phyloP scores from a whole-genome alignment of 768 basidiomycete species.

The Serendipita vermifera region DNA sequence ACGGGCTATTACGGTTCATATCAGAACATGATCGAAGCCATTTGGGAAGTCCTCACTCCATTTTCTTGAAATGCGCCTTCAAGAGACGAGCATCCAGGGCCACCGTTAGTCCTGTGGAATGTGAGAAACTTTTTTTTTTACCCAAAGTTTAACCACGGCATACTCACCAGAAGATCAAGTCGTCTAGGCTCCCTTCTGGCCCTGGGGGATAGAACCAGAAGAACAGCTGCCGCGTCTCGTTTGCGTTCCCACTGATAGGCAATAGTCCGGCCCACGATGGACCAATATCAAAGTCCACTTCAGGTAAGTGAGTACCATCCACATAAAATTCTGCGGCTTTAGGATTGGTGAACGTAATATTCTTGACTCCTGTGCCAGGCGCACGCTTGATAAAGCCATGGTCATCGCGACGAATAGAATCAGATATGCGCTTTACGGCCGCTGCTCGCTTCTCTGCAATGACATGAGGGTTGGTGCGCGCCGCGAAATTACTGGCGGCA shows the following conservation, averaged over 20 bases:
- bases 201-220: slow-evolving; percentile 81
- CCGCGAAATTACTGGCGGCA: no score
- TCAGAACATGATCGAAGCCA: slow-evolving; percentile 16
- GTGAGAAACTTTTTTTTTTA: not conserved
- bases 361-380: slow-evolving; percentile 29
- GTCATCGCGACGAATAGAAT: not conserved
- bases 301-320: slow-evolving; percentile 48
- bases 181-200: slow-evolving; percentile 54
- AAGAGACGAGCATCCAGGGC: slow-evolving; percentile 64
- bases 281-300: slow-evolving; percentile 60
- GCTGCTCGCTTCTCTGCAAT: not conserved
- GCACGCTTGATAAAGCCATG: not conserved
- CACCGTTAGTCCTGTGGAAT: slow-evolving; percentile 55
- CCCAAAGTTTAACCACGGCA: slow-evolving; percentile 16
- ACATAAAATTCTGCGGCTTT: slow-evolving; percentile 59
- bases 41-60: slow-evolving; percentile 34
- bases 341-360: slow-evolving; percentile 60
- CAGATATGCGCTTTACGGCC: not conserved
- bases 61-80: slow-evolving; percentile 64
- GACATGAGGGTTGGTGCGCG: not conserved
- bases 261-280: slow-evolving; percentile 64
- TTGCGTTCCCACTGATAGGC: slow-evolving; percentile 45
- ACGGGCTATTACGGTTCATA: slow-evolving; percentile 38
- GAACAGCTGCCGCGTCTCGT: slow-evolving; percentile 66
- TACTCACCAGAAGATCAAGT: slow-evolving; percentile 58